Evolutionary conservation across 2,329 filamentous ascomycete genomes (phyloP).

Genomic region (Thielaviopsis musarum): DNA sequence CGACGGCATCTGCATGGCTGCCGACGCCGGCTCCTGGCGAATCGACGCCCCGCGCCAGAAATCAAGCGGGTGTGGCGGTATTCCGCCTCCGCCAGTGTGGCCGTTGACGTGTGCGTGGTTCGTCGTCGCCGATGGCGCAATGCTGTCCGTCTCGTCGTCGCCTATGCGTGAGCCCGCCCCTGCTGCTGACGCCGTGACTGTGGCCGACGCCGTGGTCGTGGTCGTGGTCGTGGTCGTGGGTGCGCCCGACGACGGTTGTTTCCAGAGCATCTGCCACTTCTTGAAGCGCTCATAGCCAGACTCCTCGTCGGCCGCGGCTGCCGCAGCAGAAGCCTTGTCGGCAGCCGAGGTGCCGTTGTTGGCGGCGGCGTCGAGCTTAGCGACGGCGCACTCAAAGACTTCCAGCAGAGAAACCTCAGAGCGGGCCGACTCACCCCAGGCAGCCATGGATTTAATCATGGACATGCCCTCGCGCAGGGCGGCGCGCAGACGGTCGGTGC

Average conservation of each 20-base stretch:
- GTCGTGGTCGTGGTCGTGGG: neutral
- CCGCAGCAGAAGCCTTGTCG: constrained; percentile 15
- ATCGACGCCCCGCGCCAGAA: constrained; percentile 12
- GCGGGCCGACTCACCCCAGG: constrained; percentile 33
- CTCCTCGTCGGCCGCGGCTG: constrained; percentile 17
- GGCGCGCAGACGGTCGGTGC: constrained; percentile 25
- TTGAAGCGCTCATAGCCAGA: constrained; percentile 35
- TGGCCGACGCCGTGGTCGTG: too few relatives aligned
- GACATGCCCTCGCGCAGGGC: constrained; percentile 31
- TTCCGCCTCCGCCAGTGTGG: neutral
- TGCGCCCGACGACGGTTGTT: constrained; percentile 12
- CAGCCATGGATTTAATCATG: constrained; percentile 35
- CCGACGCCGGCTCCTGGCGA: constrained; percentile 14
- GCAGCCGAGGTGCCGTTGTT: constrained; percentile 13
- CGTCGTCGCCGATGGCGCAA: constrained; percentile 6
- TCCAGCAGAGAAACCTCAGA: constrained; percentile 36
- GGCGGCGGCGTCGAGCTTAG: constrained; percentile 27
- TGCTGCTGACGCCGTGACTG: neutral
- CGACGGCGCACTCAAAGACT: constrained; percentile 31
- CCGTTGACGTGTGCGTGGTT: neutral
- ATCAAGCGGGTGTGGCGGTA: constrained; percentile 8
- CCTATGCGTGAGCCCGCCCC: constrained; percentile 6
- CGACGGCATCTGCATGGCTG: constrained; percentile 17
- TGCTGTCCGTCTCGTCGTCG: constrained; percentile 6
- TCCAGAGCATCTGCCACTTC: constrained; percentile 33